Base-by-base conservation (phyloP, 352 stramenopile genomes). In the Phytopythium cucurbitacearum region DNA sequence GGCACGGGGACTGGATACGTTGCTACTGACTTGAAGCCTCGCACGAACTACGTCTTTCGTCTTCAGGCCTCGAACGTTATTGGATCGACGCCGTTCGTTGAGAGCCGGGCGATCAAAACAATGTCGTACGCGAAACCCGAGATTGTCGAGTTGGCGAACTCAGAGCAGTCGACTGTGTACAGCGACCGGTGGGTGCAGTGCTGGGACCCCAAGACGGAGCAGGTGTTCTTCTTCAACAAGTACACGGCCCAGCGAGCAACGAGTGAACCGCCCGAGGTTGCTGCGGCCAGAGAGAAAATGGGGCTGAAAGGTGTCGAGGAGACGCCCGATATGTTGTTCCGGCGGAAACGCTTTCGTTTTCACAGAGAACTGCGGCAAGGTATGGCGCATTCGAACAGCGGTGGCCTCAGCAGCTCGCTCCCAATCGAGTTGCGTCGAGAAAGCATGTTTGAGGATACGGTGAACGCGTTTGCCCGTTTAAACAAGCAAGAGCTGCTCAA, bases 171-270 rank as follows among this genome's bases (percentile, higher is more conserved):
- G 12, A 48, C 60, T 38, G 58, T 61, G 0, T 79, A 75, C 43
- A 44, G 48, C 38, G 71, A 87, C 46, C 72, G 72, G 0, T 96
- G 87, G 87, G 73, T 94, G 8, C 82, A 91, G 56, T 96, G 85
- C 67, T 96, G 87, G 87, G 87, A 96, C 38, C 72, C 72, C 36
- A 88, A 85, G 57, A 73, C 81, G 7, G 83, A 95, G 56, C 69
- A 90, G 53, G 77, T 94, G 0, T 96, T 96, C 59, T 96, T 85
- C 64, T 96, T 94, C 66, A 92, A 96, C 65, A 87, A 87, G 60
- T 89, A 82, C 33, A 91, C 80, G 4, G 84, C 76, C 37, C 78
- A 90, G 54, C 79, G 73, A 11, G 78, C 86, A 36, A 84, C 64
- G 0, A 65, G 83, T 4, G 79, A 90, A 42, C 77, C 78, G 13